Base-by-base conservation (phyloP, 2,329 filamentous ascomycete genomes). In the Exophiala bonariae region DNA sequence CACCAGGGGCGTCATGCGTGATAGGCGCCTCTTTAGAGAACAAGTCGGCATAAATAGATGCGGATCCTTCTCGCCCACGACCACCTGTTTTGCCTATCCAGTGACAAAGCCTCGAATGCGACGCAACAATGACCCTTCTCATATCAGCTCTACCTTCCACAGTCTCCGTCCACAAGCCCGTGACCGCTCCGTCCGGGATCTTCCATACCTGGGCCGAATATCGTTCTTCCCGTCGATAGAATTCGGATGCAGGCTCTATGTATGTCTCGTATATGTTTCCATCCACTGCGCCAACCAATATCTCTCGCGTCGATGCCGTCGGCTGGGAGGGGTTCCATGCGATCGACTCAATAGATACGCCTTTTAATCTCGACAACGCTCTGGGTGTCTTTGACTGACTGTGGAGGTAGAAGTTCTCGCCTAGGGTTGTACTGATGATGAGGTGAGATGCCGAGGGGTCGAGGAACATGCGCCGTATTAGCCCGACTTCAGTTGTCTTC, bases 331-430 rank as follows among this genome's bases (percentile, higher is more conserved):
- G 90, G 62, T 95, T 96, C 93, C 93, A 99, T 28, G 92, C 90
- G 52, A 99, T 78, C 54, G 86, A 87, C 67, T 96, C 91, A 49
- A 99, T 89, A 7, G 82, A 77, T 11, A 96, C 89, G 20, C 89
- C 89, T 59, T 92, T 92, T 43, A 99, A 71, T 47, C 89, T 81
- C 11, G 86, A 83, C 28, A 99, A 76, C 6, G 85, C 80, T 55
- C 93, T 89, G 2, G 92, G 90, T 56, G 91, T 86, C 58, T 89
- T 86, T 26, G 91, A 93, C 66, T 97, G 92, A 9, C 90, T 92
- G 67, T 99, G 93, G 8, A 99, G 86, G 69, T 99, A 99, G 74
- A 91, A 99, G 71, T 95, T 97, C 69, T 99, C 93, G 65, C 90
- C 90, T 32, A 90, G 81, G 4, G 89, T 86, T 3, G 93, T 99